Base-by-base conservation (phyloP, 495 filamentous ascomycete genomes). In the Cudoniella acicularis region DNA sequence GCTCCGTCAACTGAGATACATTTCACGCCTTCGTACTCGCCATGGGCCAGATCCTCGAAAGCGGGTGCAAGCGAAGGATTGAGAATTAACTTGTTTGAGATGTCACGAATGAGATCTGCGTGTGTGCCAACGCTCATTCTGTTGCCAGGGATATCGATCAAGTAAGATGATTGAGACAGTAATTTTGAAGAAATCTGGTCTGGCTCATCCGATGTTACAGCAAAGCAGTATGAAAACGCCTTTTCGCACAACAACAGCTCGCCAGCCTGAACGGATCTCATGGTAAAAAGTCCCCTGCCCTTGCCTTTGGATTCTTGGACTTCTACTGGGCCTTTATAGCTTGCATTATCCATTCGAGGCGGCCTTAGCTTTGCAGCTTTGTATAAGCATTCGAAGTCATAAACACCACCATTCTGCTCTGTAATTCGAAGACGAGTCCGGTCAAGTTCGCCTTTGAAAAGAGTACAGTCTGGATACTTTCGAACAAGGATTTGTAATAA, bases 241-340 rank as follows among this genome's bases (percentile, higher is more conserved):
- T 84, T 85, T 57, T 85, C 81, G 49, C 76, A 81, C 10, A 83
- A 56, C 0, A 85, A 63, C 18, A 85, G 70, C 6, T 84, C 81
- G 0, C 82, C 83, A 0, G 74, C 75, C 54, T 75, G 71, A 43
- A 86, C 75, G 3, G 61, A 71, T 36, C 70, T 65, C 13, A 77
- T 81, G 0, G 78, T 75, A 57, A 83, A 84, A 1, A 83, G 59
- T 1, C 80, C 80, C n/a, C 72, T 69, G 6, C 81, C 62, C 2
- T 49, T 25, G 17, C 20, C 26, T 3, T 2, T 11, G 1, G 68
- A 65, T 45, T 56, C 49, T 22, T 54, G 63, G 16, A 75, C 52
- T 3, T 25, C 66, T 1, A 73, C 66, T 17, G 65, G 52, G 17
- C 67, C 67, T 25, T 74, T 64, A 56, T 72, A 83, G 10, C 75